These are phyloP conservation scores for Cryptococcus jaspeensis DNA, from an alignment of 1,284 basidiomycete species.

Conservation along the genomic window DNA sequence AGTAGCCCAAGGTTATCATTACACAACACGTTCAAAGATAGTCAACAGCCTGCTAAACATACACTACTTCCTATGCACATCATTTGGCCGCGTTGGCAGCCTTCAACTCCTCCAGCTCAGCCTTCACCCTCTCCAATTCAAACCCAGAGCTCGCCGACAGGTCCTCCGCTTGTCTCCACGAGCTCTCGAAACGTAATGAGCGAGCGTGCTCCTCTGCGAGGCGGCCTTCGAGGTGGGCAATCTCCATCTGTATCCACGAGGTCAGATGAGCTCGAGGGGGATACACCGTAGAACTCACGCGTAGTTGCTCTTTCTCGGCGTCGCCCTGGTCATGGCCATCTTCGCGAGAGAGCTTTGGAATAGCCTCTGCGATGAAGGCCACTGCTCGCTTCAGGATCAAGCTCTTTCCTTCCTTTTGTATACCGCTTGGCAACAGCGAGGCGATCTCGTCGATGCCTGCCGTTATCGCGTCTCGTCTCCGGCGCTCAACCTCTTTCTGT, in stretches of 20 bases:
- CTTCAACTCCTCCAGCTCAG: conserved; percentile 43
- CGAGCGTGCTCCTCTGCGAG: conserved; percentile 34
- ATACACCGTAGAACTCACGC: conserved; percentile 8
- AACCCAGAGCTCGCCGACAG: conserved; percentile 37
- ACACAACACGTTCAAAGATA: too few species aligned
- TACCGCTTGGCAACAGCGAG: conserved; percentile 77
- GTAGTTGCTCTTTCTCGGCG: conserved; percentile 26
- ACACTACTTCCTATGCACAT: neutral
- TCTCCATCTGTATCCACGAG: conserved; percentile 21
- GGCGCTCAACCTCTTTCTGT: conserved; percentile 95
- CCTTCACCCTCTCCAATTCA: conserved; percentile 42
- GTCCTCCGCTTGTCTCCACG: conserved; percentile 47
- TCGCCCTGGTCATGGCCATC: conserved; percentile 29
- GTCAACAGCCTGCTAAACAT: too few species aligned
- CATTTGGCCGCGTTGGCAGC: neutral
- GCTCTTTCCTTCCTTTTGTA: conserved; percentile 43
- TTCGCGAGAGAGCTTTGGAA: conserved; percentile 13
- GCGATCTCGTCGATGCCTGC: conserved; percentile 92
- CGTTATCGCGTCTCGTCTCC: conserved; percentile 90
- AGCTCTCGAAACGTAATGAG: conserved; percentile 35
- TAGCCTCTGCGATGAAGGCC: conserved; percentile 32
- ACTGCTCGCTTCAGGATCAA: conserved; percentile 35
- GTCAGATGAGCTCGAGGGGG: neutral
- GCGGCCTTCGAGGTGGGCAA: conserved; percentile 18
- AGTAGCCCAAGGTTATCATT: too few species aligned